Conservation (phyloP, 306 rosid genomes). For the Quercus wislizeni region DNA sequence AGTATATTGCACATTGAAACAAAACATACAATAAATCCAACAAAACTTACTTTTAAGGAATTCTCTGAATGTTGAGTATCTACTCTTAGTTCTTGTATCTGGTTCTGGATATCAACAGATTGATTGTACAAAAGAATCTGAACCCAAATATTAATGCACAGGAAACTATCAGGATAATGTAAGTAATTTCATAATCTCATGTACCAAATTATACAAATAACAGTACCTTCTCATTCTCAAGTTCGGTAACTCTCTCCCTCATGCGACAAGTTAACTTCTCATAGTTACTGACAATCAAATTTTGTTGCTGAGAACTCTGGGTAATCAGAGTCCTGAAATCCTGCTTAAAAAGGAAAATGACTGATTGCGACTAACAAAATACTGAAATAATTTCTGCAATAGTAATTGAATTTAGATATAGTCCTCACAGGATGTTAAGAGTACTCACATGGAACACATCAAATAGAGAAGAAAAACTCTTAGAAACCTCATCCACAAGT, state of each 20-base stretch:
- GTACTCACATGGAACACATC: conserved; percentile 63
- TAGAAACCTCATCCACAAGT: conserved; percentile 54
- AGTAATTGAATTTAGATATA: conserved; percentile 1
- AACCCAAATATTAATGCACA: conserved; percentile 25
- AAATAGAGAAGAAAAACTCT: conserved; percentile 48
- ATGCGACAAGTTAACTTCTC: conserved; percentile 53
- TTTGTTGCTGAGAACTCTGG: conserved; percentile 42
- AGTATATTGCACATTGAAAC: conserved; percentile 7
- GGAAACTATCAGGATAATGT: conserved; percentile 17
- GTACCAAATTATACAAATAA: conserved; percentile 3
- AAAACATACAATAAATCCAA: conserved; percentile 10
- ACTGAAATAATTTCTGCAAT: not conserved
- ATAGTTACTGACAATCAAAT: conserved; percentile 34
- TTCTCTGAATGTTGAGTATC: conserved; percentile 48
- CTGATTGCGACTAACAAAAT: conserved; percentile 9
- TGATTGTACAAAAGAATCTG: conserved; percentile 56
- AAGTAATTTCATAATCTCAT: conserved; percentile 6
- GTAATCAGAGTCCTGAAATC: conserved; percentile 50
- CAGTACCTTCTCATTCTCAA: conserved; percentile 73
- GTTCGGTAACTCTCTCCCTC: conserved; percentile 50
- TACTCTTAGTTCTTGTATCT: conserved; percentile 48
- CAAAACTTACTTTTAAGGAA: conserved; percentile 48
- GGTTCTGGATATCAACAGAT: conserved; percentile 58
- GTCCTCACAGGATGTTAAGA: conserved; percentile 13
- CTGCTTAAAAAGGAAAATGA: conserved; percentile 37